Evolutionary conservation across 2,329 filamentous ascomycete species (phyloP), one percentile per base, ranked within the genome.

Genomic region (Rachicladosporium sp.): DNA sequence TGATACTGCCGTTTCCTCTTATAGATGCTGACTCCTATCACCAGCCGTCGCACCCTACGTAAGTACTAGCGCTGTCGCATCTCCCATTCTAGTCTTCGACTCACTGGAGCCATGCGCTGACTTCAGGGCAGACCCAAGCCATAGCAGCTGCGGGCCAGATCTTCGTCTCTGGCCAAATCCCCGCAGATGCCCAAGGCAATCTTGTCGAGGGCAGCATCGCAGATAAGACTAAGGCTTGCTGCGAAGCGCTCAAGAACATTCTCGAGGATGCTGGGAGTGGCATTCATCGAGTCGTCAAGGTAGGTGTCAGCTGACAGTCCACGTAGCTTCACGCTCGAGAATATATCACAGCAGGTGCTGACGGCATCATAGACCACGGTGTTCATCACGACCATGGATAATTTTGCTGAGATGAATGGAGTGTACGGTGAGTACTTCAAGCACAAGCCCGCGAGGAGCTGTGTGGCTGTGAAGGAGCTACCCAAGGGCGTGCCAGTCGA

Each of bases 371-470:
- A 67, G 64, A 59, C 62, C 51, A 69, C 63, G 38, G 81, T 94
- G 58, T 96, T 95, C 73, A 68, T 96, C 46, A 80, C 82, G 37
- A 82, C 93, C 64, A 96, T 96, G 89, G 75, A 72, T 47, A 73
- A 91, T 65, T 96, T 96, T 58, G 78, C 74, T 36, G 77, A 78
- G 59, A 86, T 93, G 82, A 93, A 94, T 65, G 71, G 71, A 49
- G 81, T 84, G 56, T 93, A 91, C 62, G 80, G 79, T 62, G 80
- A 86, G 65, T 86, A 79, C 71, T 88, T 84, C 64, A 52, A 71
- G 44, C 80, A 85, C 67, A 88, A 86, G 73, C 86, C 86, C 12
- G 82, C 84, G n/a, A 74, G 85, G 51, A 87, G 80, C 66, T 94
- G 86, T 59, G 85, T 94, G 39, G 86, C 86, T 4, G 88, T 93